These are phyloP conservation scores for Suillus brevipes DNA, from an alignment of 768 basidiomycete genomes.

Conservation along the genomic window DNA sequence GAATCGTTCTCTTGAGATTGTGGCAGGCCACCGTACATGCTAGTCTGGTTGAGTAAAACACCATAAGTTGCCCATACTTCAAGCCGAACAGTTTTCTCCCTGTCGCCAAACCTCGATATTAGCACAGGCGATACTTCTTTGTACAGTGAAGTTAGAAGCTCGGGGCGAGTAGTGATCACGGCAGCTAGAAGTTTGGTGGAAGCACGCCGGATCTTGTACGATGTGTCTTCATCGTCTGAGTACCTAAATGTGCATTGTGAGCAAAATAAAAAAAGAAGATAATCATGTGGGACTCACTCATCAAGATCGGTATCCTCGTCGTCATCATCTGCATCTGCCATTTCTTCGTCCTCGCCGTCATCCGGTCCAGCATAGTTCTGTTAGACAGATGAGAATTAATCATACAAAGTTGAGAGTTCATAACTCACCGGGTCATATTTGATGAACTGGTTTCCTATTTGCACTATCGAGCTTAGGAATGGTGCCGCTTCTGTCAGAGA, in stretches of 20 bases:
- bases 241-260: constrained; percentile 52
- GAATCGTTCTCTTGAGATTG: constrained; percentile 50
- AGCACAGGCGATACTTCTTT: constrained; percentile 84
- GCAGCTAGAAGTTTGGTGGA: constrained; percentile 88
- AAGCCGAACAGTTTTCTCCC: constrained; percentile 91
- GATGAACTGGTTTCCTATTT: constrained; percentile 73
- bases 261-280: background rate
- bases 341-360: constrained; percentile 65
- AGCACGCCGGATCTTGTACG: constrained; percentile 94
- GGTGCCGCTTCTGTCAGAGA: constrained; percentile 82
- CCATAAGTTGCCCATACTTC: constrained; percentile 91
- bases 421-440: constrained; percentile 84
- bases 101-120: constrained; percentile 89
- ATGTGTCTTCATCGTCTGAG: constrained; percentile 97
- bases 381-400: constrained; percentile 8
- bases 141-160: constrained; percentile 77
- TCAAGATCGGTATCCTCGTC: constrained; percentile 80
- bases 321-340: constrained; percentile 57
- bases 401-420: background rate
- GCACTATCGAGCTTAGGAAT: constrained; percentile 67
- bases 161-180: constrained; percentile 87
- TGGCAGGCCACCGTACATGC: constrained; percentile 68
- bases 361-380: constrained; percentile 76
- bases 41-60: constrained; percentile 79
- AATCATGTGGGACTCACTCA: constrained; percentile 50